Evolutionary conservation across 1,284 basidiomycete genomes (phyloP).

Genomic region (Puccinia horiana): DNA sequence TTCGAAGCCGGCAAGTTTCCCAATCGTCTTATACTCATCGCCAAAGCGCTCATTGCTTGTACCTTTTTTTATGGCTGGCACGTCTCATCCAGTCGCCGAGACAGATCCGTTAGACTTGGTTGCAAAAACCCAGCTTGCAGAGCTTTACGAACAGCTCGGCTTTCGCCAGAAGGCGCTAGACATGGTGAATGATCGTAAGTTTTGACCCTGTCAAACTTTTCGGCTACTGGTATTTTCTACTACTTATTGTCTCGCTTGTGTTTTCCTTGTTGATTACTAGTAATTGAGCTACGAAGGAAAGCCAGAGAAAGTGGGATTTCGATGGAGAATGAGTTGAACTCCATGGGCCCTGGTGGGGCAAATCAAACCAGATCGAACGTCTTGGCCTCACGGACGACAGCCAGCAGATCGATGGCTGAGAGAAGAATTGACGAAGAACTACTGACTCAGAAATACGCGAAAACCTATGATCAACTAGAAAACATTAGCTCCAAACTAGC

Average conservation of each 20-base stretch:
- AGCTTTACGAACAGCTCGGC: slow-evolving; percentile 76
- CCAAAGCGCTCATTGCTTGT: not conserved
- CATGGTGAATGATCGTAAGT: slow-evolving; percentile 77
- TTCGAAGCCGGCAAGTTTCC: slow-evolving; percentile 71
- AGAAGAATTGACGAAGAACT: slow-evolving; percentile 35
- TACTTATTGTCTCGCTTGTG: slow-evolving; percentile 20
- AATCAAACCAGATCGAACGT: not conserved
- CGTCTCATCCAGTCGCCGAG: slow-evolving; percentile 65
- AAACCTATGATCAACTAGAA: slow-evolving; percentile 37
- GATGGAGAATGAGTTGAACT: slow-evolving; percentile 31
- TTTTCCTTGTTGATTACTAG: not conserved
- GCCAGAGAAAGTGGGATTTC: slow-evolving; percentile 22
- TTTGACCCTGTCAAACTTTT: not conserved
- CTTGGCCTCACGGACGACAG: slow-evolving; percentile 15
- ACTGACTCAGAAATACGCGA: slow-evolving; percentile 23
- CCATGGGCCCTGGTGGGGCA: not conserved
- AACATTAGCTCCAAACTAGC: slow-evolving; percentile 55
- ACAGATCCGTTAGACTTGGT: slow-evolving; percentile 75
- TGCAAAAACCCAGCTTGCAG: slow-evolving; percentile 82
- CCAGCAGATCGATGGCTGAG: slow-evolving; percentile 21
- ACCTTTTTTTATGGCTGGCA: slow-evolving; percentile 5
- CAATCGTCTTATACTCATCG: not conserved
- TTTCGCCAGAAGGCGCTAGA: slow-evolving; percentile 79
- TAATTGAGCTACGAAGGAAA: slow-evolving; percentile 29
- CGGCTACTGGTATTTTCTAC: slow-evolving; percentile 48